Conservation (phyloP, 371 early-diverging fungal species). For the Mortierella sp. region DNA sequence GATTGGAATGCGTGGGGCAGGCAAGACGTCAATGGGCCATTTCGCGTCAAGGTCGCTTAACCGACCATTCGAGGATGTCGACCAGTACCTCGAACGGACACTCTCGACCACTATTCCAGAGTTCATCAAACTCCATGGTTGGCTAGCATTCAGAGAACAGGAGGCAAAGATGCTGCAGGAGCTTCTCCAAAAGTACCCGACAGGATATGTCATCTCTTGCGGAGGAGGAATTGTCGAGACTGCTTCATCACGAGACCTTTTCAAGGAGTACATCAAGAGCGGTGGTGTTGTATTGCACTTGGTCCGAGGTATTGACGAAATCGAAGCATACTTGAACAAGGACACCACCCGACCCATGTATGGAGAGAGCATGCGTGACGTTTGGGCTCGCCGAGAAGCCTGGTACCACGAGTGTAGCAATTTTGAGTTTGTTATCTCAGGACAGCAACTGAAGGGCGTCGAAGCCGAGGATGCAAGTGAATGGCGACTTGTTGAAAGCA, state of each 20-base stretch:
- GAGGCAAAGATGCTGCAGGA: constrained; percentile 73
- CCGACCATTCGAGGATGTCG: constrained; percentile 89
- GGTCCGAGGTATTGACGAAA: constrained; percentile 83
- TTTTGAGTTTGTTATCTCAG: constrained; percentile 77
- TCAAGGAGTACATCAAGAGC: constrained; percentile 48
- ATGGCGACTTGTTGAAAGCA: constrained; percentile 76
- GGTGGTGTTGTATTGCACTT: constrained; percentile 84
- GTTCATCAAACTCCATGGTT: constrained; percentile 82
- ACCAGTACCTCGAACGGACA: constrained; percentile 79
- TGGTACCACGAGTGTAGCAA: constrained; percentile 85
- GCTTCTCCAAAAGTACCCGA: constrained; percentile 62
- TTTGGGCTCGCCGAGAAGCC: constrained; percentile 82
- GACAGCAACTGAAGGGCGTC: constrained; percentile 41
- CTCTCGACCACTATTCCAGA: constrained; percentile 80
- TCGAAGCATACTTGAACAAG: constrained; percentile 77
- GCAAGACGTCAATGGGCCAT: constrained; percentile 91
- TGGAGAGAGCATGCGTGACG: constrained; percentile 82
- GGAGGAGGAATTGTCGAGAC: constrained; percentile 97
- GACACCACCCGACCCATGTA: constrained; percentile 90
- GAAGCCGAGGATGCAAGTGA: constrained; percentile 54
- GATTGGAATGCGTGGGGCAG: constrained; percentile 98
- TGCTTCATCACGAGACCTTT: constrained; percentile 71
- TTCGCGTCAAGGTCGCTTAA: constrained; percentile 75
- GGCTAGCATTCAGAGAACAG: constrained; percentile 90
- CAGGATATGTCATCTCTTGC: constrained; percentile 82